Evolutionary conservation across 768 basidiomycete genomes (phyloP).

Genomic region (Myochromella boudieri): DNA sequence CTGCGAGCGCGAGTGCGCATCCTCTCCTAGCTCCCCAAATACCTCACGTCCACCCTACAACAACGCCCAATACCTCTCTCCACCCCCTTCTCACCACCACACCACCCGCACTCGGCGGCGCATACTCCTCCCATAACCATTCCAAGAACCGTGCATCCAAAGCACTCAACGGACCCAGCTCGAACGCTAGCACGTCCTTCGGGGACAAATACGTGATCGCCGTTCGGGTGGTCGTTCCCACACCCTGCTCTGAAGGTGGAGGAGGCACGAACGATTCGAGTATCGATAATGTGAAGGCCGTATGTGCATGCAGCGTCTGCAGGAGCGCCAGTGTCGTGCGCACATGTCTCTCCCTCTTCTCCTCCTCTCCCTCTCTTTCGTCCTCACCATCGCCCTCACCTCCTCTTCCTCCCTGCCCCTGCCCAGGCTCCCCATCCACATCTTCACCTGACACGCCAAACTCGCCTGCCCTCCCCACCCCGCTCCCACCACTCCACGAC

Average conservation of each 20-base stretch:
- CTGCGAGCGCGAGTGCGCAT: no score
- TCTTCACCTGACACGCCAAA: no score
- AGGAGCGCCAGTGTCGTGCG: conserved; percentile 57
- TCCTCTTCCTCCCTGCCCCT: not conserved
- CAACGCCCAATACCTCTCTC: conserved; percentile 48
- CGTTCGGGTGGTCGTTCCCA: not conserved
- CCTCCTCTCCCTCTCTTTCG: conserved; percentile 21
- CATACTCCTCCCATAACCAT: conserved; percentile 73
- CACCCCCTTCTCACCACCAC: conserved; percentile 47
- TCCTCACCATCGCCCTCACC: conserved; percentile 15
- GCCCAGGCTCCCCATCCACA: not conserved
- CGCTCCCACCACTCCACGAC: no score
- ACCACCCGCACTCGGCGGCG: conserved; percentile 38
- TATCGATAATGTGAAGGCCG: conserved; percentile 55
- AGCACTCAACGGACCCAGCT: conserved; percentile 71
- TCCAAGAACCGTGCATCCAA: conserved; percentile 75
- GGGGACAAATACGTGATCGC: conserved; percentile 48
- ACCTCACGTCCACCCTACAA: no score
- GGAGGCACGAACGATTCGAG: conserved; percentile 36
- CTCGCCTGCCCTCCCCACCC: conserved; percentile 44
- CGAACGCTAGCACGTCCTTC: conserved; percentile 65
- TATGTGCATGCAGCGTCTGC: conserved; percentile 68
- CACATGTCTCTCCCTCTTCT: conserved; percentile 33
- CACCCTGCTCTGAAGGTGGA: no score
- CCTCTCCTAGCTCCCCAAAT: no score